Evolutionary conservation across 371 early-diverging fungal species (phyloP), one percentile per base, ranked within the genome.

Genomic region (Rhizopus sp.): DNA sequence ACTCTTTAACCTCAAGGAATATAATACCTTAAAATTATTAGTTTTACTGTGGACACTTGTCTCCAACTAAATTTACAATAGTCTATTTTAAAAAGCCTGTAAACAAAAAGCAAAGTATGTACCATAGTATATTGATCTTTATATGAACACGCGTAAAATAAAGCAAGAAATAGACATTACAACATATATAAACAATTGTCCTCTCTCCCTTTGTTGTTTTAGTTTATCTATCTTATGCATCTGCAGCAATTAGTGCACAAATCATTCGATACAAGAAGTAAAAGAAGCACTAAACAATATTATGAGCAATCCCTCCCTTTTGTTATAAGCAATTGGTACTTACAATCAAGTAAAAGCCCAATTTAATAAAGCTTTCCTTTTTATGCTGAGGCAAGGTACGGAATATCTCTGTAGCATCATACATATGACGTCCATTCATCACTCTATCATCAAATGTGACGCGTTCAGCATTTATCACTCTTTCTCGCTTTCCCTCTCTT

Each of bases 381-480:
- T 97, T 97, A 72, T 96, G 94, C 51, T 76, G 74, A 15, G 84
- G 75, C 39, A 96, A 63, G 8, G 94, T 94, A 60, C 96, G 88
- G 86, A 97, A 97, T 61, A 97, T 95, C 73, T 96, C 96, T 44
- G 98, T 97, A 4, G 98, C 93, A 73, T 97, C 97, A 70, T 89
- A 94, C 86, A 91, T 88, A 77, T 95, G 94, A 62, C 87, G 86
- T 56, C 84, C 79, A 62, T 87, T 87, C 50, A 85, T 72, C 39
- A 95, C 83, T 72, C 93, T 94, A 58, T 32, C 8, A 54, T 39
- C 53, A 31, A 6, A 33, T 6, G n/a, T 17, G 15, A 8, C 49
- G 49, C 49, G 49, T 48, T 13, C 41, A 41, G 48, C 17, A 47
- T 31, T 8, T 35, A 8, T 7, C 9, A 40, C 9, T 41, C 15